Evolutionary conservation across 306 rosid species (phyloP).

Genomic region (Dryas drummondii): DNA sequence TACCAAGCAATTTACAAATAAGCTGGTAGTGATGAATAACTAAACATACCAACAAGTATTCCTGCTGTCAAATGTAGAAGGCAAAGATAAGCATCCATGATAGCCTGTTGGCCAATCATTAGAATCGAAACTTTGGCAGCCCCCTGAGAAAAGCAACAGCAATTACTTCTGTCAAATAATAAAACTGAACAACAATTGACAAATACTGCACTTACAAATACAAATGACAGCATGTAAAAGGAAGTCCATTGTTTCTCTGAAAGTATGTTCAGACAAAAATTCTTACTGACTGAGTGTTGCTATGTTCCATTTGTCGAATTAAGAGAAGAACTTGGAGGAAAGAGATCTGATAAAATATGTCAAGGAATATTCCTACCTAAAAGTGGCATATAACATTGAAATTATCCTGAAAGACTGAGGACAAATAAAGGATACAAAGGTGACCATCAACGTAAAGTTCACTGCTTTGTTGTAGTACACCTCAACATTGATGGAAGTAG

Average conservation of each 20-base stretch:
- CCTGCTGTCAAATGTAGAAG: constrained; percentile 96
- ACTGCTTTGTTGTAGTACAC: constrained; percentile 95
- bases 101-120: constrained; percentile 97
- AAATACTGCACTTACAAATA: not conserved
- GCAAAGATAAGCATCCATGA: constrained; percentile 98
- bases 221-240: not conserved
- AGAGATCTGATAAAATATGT: constrained; percentile 61
- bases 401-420: constrained; percentile 17
- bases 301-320: constrained; percentile 99
- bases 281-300: constrained; percentile 97
- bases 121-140: constrained; percentile 95
- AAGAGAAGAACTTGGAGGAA: constrained; percentile 96
- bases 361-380: constrained; percentile 47
- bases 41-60: constrained; percentile 79
- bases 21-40: not conserved
- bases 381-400: constrained; percentile 25
- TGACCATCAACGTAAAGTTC: constrained; percentile 98
- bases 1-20: constrained; percentile 3
- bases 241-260: constrained; percentile 1
- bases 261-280: constrained; percentile 14
- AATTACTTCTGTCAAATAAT: not conserved
- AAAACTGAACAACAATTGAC: not conserved
- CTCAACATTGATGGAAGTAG: constrained; percentile 86
- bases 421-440: constrained; percentile 84
- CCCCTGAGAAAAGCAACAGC: constrained; percentile 58